Percentiles rank a stretch among this genome's conserved stretches.
phyloP scores from a whole-genome alignment of 2,329 filamentous ascomycete species.

The Colletotrichum cuscutae region DNA sequence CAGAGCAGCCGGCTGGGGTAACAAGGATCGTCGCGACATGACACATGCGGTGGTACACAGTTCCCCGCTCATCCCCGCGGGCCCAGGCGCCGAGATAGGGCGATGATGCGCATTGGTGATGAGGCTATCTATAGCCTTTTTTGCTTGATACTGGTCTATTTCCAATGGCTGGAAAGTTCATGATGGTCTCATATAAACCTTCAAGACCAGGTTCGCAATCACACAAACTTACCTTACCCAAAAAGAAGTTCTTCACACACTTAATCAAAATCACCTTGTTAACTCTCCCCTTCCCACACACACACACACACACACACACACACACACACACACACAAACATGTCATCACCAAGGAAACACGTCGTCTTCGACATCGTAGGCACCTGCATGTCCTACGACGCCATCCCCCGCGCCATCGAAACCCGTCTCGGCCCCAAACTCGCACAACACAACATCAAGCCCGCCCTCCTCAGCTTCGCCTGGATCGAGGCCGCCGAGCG shows the following conservation, averaged over 20 bases:
- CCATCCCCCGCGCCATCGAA: constrained; percentile 53
- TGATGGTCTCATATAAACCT: background rate
- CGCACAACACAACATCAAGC: constrained; percentile 48
- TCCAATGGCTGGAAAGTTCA: background rate
- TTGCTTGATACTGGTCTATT: background rate
- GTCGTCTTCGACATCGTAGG: constrained; percentile 64
- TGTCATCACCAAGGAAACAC: constrained; percentile 46
- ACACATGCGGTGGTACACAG: background rate
- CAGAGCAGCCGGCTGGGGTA: constrained; percentile 7
- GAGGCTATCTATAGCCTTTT: background rate
- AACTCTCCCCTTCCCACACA: background rate
- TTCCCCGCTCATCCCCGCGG: constrained; percentile 9
- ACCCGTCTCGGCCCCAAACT: constrained; percentile 53
- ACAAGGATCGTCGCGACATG: background rate
- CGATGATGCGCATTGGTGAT: background rate
- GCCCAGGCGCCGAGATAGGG: constrained; percentile 11
- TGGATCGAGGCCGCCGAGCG: constrained; percentile 59
- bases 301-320: background rate
- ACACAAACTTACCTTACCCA: too few relatives aligned
- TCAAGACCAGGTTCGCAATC: background rate
- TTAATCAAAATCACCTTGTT: background rate
- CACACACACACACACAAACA: background rate
- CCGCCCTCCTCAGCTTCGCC: constrained; percentile 54
- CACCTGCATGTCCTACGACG: constrained; percentile 59
- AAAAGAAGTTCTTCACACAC: background rate